Evolutionary conservation across 805 yeast genomes (phyloP), one percentile per base, ranked within the genome.

Genomic region (Komagataella mondaviorum): DNA sequence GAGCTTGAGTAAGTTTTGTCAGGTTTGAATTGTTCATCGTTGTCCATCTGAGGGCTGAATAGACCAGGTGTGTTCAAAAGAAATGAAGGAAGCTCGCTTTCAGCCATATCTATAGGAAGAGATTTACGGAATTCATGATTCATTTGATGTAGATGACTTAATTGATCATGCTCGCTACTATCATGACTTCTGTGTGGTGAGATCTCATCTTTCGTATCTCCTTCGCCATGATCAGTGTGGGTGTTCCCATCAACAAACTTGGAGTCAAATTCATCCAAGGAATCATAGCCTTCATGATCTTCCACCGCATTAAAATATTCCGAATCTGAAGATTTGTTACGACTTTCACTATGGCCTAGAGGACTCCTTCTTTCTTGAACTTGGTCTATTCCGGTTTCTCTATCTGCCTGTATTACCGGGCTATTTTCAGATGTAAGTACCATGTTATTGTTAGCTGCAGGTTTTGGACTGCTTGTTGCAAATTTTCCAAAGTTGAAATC

Each of bases 261-360:
- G 18, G 44, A 16, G n/a, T 48, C 50, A 48, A 48, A 48, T 23
- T 39, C 46, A 2, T 48, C 50, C 46, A 48, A 23, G 12, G 50
- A 48, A 17, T 20, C 46, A 6, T 39, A 17, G n/a, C 18, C 39
- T 5, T 30, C 39, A 30, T 10, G 39, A 10, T 30, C 39, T 30
- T 30, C 39, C 12, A 30, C 39, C 39, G 39, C 39, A 10, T 30
- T 30, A 30, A 8, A 14, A 30, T 30, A 30, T 14, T 30, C 39
- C 14, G 39, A 30, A 14, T 30, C 39, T 30, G 39, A 30, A 4
- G n/a, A 30, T 2, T 30, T 14, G 10, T 30, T 30, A 4, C 8
- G 6, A 6, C 6, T 7, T 30, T 30, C 39, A 30, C 4, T 12
- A 30, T 30, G 10, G 14, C 4, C 39, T 30, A 30, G 10, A 30